Conservation (phyloP, 768 basidiomycete species). For the Neoboletus magnificus region DNA sequence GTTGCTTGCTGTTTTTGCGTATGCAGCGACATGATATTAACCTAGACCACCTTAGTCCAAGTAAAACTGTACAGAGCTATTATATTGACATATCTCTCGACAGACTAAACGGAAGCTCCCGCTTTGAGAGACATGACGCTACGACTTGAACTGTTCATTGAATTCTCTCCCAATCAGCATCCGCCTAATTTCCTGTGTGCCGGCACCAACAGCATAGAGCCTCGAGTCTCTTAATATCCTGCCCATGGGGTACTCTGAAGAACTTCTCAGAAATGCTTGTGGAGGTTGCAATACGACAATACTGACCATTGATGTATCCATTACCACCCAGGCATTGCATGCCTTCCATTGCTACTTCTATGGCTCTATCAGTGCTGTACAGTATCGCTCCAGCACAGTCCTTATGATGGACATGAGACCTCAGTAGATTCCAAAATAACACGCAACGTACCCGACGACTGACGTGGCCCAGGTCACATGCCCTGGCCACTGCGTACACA, state of each 20-base stretch:
- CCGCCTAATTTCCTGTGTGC: conserved; percentile 91
- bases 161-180: conserved; percentile 95
- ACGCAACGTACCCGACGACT: conserved; percentile 63
- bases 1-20: too few relatives aligned
- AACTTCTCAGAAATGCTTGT: neutral
- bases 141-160: conserved; percentile 59
- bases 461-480: conserved; percentile 77
- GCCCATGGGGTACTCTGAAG: conserved; percentile 84
- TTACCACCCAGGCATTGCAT: conserved; percentile 96
- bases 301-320: conserved; percentile 88
- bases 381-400: conserved; percentile 95
- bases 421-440: neutral
- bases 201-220: conserved; percentile 93
- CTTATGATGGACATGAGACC: conserved; percentile 39
- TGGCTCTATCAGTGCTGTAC: conserved; percentile 88
- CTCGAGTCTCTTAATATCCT: conserved; percentile 84
- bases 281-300: neutral
- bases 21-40: too few relatives aligned
- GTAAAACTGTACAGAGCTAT: neutral
- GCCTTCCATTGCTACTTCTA: conserved; percentile 86
- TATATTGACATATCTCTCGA: neutral
- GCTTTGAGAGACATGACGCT: neutral
- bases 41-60: neutral
- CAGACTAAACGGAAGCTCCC: neutral
- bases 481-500: conserved; percentile 88